These are phyloP conservation scores for Miscanthus sacchariflorus DNA, from an alignment of 202 grass and related monocot species.

Conservation along the genomic window DNA sequence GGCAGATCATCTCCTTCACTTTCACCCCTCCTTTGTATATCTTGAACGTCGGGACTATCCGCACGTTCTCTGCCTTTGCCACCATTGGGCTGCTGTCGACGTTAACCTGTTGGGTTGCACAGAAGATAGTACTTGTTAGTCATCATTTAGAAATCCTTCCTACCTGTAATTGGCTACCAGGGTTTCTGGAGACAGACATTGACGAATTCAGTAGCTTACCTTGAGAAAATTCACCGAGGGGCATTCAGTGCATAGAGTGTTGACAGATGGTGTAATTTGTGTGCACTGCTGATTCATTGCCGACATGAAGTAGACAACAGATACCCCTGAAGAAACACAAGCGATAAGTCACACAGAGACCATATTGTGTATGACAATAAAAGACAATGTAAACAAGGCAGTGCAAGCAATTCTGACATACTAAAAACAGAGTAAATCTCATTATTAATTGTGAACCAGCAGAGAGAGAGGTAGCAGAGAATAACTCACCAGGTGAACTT, in stretches of 20 bases:
- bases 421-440: constrained; percentile 27
- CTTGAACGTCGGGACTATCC: constrained; percentile 86
- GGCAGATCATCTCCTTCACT: constrained; percentile 96
- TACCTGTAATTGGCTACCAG: constrained; percentile 4
- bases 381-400: constrained; percentile 9
- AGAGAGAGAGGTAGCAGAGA: constrained; percentile 8
- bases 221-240: constrained; percentile 95
- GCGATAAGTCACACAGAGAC: not conserved
- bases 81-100: constrained; percentile 63
- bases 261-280: constrained; percentile 71
- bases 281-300: constrained; percentile 71
- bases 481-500: constrained; percentile 70
- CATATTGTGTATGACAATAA: constrained; percentile 13
- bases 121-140: constrained; percentile 14
- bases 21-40: constrained; percentile 81
- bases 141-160: not conserved
- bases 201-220: constrained; percentile 45
- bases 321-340: constrained; percentile 63
- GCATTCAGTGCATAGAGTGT: constrained; percentile 84
- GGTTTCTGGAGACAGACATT: constrained; percentile 28
- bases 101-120: constrained; percentile 64
- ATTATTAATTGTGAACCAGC: not conserved
- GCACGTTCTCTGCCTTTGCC: constrained; percentile 75
- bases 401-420: constrained; percentile 26
- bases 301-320: constrained; percentile 91